A percentile compares a stretch with the other conserved stretches of the same genome.
These are phyloP conservation scores for Colletotrichum incanum DNA, from an alignment of 2,329 filamentous ascomycete genomes.

Conservation along the genomic window DNA sequence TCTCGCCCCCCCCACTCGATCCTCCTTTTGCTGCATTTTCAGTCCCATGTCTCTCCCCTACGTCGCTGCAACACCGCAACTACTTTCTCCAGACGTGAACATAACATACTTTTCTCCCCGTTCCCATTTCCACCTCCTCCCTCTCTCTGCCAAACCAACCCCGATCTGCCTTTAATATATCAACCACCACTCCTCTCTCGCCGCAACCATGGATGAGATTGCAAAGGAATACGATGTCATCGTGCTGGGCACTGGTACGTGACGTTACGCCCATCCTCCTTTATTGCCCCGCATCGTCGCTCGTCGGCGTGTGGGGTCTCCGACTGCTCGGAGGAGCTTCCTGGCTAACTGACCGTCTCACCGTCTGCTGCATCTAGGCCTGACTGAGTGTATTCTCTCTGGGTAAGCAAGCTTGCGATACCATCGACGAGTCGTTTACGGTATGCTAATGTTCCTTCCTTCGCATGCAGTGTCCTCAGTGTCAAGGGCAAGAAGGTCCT, in stretches of 20 bases:
- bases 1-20: conserved; percentile 34
- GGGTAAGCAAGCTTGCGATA: conserved; percentile 73
- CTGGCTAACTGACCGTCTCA: conserved; percentile 46
- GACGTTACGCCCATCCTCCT: conserved; percentile 54
- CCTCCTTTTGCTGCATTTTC: conserved; percentile 42
- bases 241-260: conserved; percentile 93
- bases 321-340: conserved; percentile 46
- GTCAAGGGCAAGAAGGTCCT: conserved; percentile 99
- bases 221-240: conserved; percentile 98
- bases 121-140: conserved; percentile 23
- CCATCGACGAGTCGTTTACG: conserved; percentile 4
- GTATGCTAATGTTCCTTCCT: conserved; percentile 20
- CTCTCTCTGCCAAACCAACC: conserved; percentile 24
- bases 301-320: conserved; percentile 41
- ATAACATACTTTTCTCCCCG: conserved; percentile 29
- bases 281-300: conserved; percentile 48
- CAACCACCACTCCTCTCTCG: conserved; percentile 43
- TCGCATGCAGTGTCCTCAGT: conserved; percentile 82
- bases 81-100: conserved; percentile 39
- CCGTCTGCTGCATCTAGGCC: conserved; percentile 69
- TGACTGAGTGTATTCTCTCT: conserved; percentile 99
- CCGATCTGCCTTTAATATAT: conserved; percentile 27
- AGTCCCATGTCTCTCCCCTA: conserved; percentile 38
- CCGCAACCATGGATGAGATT: conserved; percentile 90
- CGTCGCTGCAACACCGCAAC: conserved; percentile 38